Evolutionary conservation across 2,329 filamentous ascomycete genomes (phyloP).

Genomic region (Alternaria sp.): DNA sequence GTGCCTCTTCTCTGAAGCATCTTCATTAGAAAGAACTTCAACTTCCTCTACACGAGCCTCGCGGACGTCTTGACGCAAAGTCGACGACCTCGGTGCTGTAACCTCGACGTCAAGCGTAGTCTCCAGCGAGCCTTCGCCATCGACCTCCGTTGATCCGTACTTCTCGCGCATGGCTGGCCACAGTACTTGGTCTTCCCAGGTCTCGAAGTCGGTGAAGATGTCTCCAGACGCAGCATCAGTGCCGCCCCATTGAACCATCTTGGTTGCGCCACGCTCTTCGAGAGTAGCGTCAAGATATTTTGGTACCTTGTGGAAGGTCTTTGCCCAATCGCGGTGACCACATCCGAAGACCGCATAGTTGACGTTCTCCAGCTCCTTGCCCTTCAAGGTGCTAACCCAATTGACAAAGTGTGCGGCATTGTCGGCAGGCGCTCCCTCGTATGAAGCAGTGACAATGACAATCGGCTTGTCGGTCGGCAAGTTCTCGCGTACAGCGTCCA

Average conservation of each 20-base stretch:
- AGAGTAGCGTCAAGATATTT: conserved; percentile 47
- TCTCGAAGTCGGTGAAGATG: conserved; percentile 54
- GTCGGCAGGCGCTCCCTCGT: conserved; percentile 56
- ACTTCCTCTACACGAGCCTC: conserved; percentile 48
- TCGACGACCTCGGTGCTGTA: conserved; percentile 47
- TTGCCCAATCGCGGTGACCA: conserved; percentile 54
- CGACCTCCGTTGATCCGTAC: conserved; percentile 38
- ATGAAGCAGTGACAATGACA: conserved; percentile 53
- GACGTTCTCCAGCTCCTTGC: conserved; percentile 42
- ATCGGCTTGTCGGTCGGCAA: conserved; percentile 50
- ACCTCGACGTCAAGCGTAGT: conserved; percentile 44
- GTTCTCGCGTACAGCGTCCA: conserved; percentile 48
- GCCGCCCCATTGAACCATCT: conserved; percentile 44
- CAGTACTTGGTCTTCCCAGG: conserved; percentile 51
- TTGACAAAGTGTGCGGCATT: conserved; percentile 55
- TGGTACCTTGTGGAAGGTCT: conserved; percentile 55
- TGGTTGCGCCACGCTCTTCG: conserved; percentile 41
- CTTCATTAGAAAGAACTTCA: conserved; percentile 39
- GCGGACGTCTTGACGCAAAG: conserved; percentile 48
- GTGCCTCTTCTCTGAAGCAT: conserved; percentile 47
- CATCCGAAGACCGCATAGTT: conserved; percentile 55
- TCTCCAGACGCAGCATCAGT: conserved; percentile 51
- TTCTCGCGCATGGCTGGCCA: conserved; percentile 49
- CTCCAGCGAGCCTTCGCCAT: conserved; percentile 37
- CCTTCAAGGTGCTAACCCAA: conserved; percentile 48